Conservation (phyloP, 306 rosid species). For the Fagus crenata region DNA sequence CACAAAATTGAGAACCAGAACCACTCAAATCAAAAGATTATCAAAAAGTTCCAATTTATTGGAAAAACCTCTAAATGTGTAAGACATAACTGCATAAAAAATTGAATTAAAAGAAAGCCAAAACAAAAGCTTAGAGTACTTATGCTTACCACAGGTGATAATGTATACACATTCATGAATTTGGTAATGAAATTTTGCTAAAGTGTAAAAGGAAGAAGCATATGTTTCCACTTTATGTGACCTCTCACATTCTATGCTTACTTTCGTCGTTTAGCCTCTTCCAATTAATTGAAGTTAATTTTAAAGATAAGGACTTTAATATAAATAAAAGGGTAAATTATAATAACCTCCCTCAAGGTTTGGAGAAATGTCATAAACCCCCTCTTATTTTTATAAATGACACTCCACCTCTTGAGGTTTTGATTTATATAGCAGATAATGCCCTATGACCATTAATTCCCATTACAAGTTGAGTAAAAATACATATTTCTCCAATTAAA, state of each 20-base stretch:
- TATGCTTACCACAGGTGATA: not conserved
- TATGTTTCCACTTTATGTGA: not conserved
- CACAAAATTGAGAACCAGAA: conserved; percentile 10
- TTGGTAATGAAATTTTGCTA: not conserved
- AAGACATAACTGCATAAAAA: not conserved
- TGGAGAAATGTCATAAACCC: no score
- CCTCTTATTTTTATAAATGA: no score
- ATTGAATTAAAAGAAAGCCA: not conserved
- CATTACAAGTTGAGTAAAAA: no score
- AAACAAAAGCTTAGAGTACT: not conserved
- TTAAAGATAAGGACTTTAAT: not conserved
- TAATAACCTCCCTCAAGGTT: no score
- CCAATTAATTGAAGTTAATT: not conserved
- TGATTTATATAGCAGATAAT: no score
- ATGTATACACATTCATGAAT: not conserved
- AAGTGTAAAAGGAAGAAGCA: not conserved
- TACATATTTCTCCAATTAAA: no score
- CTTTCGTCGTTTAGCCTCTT: not conserved
- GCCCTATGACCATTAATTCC: no score
- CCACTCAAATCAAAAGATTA: no score
- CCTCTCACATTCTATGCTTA: not conserved
- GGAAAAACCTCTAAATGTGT: not conserved
- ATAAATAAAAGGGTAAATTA: not conserved
- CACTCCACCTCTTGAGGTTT: no score
- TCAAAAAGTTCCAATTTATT: not conserved